Evolutionary conservation across 176 grass and related monocot genomes (phyloP).

Genomic region (Rhynchospora breviuscula): DNA sequence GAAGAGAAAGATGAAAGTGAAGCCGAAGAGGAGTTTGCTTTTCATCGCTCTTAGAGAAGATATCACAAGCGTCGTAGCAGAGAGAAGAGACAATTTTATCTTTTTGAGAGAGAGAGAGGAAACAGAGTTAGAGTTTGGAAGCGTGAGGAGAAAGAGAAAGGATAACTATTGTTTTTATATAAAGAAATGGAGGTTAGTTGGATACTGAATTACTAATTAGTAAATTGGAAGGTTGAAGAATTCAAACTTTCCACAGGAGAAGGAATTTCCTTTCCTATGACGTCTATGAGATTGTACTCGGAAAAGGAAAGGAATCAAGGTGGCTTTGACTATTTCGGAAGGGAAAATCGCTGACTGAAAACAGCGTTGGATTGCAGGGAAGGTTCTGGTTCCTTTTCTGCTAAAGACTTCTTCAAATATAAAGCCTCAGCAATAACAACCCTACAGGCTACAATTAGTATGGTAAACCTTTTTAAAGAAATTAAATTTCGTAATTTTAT

Average conservation of each 20-base stretch:
- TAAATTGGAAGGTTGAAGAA: not conserved
- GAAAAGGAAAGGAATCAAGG: not conserved
- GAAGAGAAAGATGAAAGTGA: constrained; percentile 14
- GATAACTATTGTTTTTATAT: not conserved
- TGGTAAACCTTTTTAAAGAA: not conserved
- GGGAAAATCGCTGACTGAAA: not conserved
- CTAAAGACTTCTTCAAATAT: not conserved
- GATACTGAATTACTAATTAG: not conserved
- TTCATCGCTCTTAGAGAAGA: constrained; percentile 13
- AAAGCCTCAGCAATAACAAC: not conserved
- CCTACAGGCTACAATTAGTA: not conserved
- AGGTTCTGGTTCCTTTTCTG: not conserved
- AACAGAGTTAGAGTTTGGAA: not conserved
- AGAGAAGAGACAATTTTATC: not conserved
- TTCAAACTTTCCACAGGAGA: not conserved
- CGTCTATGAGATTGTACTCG: no score
- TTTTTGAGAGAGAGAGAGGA: not conserved
- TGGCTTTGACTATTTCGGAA: not conserved
- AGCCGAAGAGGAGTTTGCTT: not conserved
- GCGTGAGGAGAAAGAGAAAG: not conserved
- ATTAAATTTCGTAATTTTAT: not conserved
- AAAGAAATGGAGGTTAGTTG: not conserved
- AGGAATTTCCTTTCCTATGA: no score
- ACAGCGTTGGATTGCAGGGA: not conserved
- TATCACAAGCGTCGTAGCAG: not conserved